phyloP scores from a whole-genome alignment of 2,329 filamentous ascomycete genomes.

The Fusarium napiforme region DNA sequence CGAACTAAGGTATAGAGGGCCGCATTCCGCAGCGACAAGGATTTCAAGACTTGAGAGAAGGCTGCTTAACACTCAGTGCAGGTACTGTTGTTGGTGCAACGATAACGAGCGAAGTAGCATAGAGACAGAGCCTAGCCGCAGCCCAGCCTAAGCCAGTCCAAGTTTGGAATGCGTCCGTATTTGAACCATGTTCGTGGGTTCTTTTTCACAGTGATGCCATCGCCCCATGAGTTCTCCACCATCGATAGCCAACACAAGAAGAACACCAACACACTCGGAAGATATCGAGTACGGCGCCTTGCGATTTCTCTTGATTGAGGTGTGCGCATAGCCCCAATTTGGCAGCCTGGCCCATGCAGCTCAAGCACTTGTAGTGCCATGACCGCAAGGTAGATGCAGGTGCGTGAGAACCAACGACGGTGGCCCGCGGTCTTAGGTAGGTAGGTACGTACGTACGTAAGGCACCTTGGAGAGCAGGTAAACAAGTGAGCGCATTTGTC shows the following conservation, averaged over 20 bases:
- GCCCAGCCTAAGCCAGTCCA: not conserved
- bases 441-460: not conserved
- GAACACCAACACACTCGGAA: slow-evolving; percentile 36
- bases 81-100: not conserved
- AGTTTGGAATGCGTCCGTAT: slow-evolving; percentile 5
- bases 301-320: not conserved
- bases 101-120: not conserved
- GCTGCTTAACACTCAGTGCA: not conserved
- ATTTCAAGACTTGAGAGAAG: not conserved
- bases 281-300: slow-evolving; percentile 6
- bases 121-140: not conserved
- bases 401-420: slow-evolving; percentile 5
- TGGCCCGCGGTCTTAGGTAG: not conserved
- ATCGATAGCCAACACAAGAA: slow-evolving; percentile 30
- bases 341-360: slow-evolving; percentile 26
- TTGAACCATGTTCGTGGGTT: slow-evolving; percentile 23
- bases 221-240: slow-evolving; percentile 36
- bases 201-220: slow-evolving; percentile 24
- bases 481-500: not conserved
- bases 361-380: not conserved
- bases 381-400: slow-evolving; percentile 11
- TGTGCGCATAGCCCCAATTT: slow-evolving; percentile 31
- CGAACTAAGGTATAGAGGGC: slow-evolving; percentile 37
- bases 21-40: slow-evolving; percentile 31
- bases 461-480: not conserved